A percentile compares a stretch with the other conserved stretches of the same genome.
Conservation (phyloP, 805 yeast species). For the Candida methanosorbosa region DNA sequence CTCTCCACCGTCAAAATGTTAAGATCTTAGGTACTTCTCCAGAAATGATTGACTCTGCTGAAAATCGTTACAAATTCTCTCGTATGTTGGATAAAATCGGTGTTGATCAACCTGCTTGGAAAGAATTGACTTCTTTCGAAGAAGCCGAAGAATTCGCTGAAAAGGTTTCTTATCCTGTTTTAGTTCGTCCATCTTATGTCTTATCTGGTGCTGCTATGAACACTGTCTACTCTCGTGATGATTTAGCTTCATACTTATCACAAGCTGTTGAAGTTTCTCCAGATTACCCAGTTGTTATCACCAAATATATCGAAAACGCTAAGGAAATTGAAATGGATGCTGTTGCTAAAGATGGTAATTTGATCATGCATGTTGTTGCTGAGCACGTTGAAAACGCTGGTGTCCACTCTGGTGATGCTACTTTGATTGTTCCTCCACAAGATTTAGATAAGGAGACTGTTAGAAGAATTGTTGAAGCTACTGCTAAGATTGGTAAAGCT, state of each 20-base stretch:
- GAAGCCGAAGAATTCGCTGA: conserved; percentile 93
- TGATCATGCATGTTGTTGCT: conserved; percentile 94
- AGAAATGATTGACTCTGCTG: conserved; percentile 97
- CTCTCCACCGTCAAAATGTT: conserved; percentile 87
- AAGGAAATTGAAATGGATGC: conserved; percentile 99
- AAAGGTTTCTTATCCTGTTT: conserved; percentile 85
- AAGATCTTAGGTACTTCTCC: conserved; percentile 96
- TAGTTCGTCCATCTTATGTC: conserved; percentile 96
- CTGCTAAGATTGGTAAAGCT: conserved; percentile 93
- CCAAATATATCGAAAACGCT: conserved; percentile 94
- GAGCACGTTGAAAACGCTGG: conserved; percentile 99
- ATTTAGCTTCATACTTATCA: conserved; percentile 74
- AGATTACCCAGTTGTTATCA: conserved; percentile 95
- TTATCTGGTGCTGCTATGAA: conserved; percentile 99
- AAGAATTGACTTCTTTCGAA: conserved; percentile 83
- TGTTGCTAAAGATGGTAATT: conserved; percentile 89
- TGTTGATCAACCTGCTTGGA: conserved; percentile 99
- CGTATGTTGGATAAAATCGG: conserved; percentile 95
- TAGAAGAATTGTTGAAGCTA: conserved; percentile 82
- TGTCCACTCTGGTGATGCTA: conserved; percentile 99
- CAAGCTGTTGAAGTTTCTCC: conserved; percentile 98
- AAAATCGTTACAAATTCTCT: conserved; percentile 94
- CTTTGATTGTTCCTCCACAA: conserved; percentile 94
- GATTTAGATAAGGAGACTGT: conserved; percentile 90
- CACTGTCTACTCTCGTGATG: conserved; percentile 85